Percentiles rank a stretch among this genome's conserved stretches.
Conservation (phyloP, 345 rosid genomes). For the Cardiospermum halicacabum region DNA sequence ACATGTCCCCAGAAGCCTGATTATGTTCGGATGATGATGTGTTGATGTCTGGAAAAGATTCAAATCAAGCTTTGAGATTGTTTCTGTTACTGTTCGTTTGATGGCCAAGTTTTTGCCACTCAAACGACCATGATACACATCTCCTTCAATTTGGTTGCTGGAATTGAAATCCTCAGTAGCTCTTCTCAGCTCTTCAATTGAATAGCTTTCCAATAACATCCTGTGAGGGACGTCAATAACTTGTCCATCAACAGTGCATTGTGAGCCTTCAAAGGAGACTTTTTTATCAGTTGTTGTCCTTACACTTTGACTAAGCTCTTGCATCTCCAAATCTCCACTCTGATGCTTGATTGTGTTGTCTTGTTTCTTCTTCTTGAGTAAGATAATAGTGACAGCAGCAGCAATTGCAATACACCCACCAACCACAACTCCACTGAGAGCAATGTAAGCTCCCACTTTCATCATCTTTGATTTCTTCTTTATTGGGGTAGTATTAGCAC, state of each 20-base stretch:
- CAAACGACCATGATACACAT: conserved; percentile 71
- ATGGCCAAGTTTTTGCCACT: conserved; percentile 77
- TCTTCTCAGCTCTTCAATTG: conserved; percentile 58
- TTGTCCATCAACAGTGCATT: conserved; percentile 43
- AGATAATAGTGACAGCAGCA: conserved; percentile 41
- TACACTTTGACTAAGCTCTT: conserved; percentile 71
- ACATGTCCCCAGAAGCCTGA: conserved; percentile 71
- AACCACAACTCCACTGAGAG: conserved; percentile 43
- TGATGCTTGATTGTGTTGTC: conserved; percentile 9
- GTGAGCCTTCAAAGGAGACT: conserved; percentile 77
- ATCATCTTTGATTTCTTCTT: conserved; percentile 38
- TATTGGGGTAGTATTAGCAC: conserved; percentile 20
- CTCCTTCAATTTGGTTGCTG: conserved; percentile 68
- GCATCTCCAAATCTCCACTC: conserved; percentile 49
- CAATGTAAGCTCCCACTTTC: conserved; percentile 45
- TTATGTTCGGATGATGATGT: conserved; percentile 68
- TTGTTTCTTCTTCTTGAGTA: conserved; percentile 46
- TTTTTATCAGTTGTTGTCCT: conserved; percentile 81
- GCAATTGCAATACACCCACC: conserved; percentile 54
- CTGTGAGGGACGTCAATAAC: conserved; percentile 40
- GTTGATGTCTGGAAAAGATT: conserved; percentile 46
- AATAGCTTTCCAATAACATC: conserved; percentile 43
- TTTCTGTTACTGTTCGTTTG: conserved; percentile 34
- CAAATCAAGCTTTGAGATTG: conserved; percentile 43
- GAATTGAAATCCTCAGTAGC: conserved; percentile 80